Evolutionary conservation across 495 filamentous ascomycete species (phyloP).

Genomic region (Annulohypoxylon bovei): DNA sequence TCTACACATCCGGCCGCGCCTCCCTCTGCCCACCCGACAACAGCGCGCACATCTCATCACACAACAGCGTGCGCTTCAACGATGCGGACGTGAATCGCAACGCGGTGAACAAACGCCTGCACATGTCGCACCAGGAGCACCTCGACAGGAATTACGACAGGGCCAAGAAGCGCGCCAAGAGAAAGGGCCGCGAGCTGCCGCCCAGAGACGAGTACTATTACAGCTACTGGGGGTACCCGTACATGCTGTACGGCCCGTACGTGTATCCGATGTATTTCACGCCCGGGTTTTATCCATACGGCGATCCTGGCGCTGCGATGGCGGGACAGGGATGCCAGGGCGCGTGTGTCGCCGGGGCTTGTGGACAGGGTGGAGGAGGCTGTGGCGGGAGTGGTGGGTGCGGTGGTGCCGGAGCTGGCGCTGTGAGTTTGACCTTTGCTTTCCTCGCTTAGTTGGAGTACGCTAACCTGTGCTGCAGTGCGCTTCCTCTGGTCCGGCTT

Average conservation of each 20-base stretch:
- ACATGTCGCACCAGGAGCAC: constrained; percentile 54
- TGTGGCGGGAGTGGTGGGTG: constrained; percentile 52
- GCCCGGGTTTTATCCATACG: constrained; percentile 51
- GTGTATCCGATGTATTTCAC: constrained; percentile 49
- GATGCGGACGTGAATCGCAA: constrained; percentile 57
- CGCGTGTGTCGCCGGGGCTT: constrained; percentile 60
- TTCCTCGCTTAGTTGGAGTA: neutral
- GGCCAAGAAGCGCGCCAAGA: constrained; percentile 67
- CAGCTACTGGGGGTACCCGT: constrained; percentile 62
- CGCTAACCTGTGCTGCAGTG: constrained; percentile 45
- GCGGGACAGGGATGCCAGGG: constrained; percentile 58
- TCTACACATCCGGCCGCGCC: constrained; percentile 64
- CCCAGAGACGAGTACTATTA: constrained; percentile 62
- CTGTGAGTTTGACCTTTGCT: constrained; percentile 46
- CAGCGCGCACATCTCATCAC: constrained; percentile 77
- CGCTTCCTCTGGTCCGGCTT: constrained; percentile 32
- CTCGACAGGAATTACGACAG: constrained; percentile 72
- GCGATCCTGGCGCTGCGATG: constrained; percentile 63
- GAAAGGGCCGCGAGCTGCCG: constrained; percentile 64
- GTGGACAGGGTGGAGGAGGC: constrained; percentile 63
- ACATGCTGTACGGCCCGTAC: constrained; percentile 52
- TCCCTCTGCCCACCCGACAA: constrained; percentile 63
- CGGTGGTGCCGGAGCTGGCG: constrained; percentile 46
- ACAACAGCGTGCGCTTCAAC: constrained; percentile 64
- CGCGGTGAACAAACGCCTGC: constrained; percentile 62